Conservation (phyloP, 1,284 basidiomycete genomes). For the Trichosporon coremiiforme region DNA sequence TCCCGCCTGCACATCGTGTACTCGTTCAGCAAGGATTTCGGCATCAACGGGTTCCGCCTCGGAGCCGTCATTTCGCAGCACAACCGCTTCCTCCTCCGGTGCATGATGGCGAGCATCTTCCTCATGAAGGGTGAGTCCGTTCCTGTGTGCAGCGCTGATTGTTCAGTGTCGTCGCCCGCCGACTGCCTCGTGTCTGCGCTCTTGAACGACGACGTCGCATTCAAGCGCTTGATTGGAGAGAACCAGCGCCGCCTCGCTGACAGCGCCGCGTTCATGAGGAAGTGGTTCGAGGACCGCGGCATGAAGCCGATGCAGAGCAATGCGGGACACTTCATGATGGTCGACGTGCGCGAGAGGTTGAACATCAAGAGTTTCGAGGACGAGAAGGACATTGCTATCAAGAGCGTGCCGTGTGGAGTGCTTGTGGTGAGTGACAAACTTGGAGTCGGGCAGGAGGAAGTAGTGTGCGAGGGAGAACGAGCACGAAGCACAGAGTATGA, state of each 20-base stretch:
- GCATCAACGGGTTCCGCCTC: slow-evolving; percentile 56
- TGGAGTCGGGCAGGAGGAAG: not conserved
- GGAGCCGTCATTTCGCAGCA: slow-evolving; percentile 55
- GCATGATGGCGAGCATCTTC: slow-evolving; percentile 50
- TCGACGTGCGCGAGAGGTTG: slow-evolving; percentile 23
- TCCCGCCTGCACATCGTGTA: slow-evolving; percentile 53
- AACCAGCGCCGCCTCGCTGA: slow-evolving; percentile 45
- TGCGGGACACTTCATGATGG: slow-evolving; percentile 38
- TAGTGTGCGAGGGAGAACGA: not conserved
- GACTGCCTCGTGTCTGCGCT: slow-evolving; percentile 51
- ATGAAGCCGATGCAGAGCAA: slow-evolving; percentile 46
- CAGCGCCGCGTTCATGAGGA: slow-evolving; percentile 41
- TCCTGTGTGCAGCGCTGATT: slow-evolving; percentile 12
- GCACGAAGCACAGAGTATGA: no score
- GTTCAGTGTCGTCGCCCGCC: slow-evolving; percentile 47
- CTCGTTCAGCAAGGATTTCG: slow-evolving; percentile 58
- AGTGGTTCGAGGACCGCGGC: slow-evolving; percentile 49
- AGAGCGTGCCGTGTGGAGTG: slow-evolving; percentile 18
- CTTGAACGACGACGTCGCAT: slow-evolving; percentile 38
- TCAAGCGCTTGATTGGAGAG: slow-evolving; percentile 40
- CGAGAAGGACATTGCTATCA: slow-evolving; percentile 23
- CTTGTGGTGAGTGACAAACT: slow-evolving; percentile 22
- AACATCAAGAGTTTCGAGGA: slow-evolving; percentile 25
- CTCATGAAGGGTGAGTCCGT: slow-evolving; percentile 46
- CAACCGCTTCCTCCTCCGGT: slow-evolving; percentile 53